These are phyloP conservation scores for Sphagnum fallax DNA, from an alignment of 228 moss, liverwort and hornwort genomes.

Conservation along the genomic window DNA sequence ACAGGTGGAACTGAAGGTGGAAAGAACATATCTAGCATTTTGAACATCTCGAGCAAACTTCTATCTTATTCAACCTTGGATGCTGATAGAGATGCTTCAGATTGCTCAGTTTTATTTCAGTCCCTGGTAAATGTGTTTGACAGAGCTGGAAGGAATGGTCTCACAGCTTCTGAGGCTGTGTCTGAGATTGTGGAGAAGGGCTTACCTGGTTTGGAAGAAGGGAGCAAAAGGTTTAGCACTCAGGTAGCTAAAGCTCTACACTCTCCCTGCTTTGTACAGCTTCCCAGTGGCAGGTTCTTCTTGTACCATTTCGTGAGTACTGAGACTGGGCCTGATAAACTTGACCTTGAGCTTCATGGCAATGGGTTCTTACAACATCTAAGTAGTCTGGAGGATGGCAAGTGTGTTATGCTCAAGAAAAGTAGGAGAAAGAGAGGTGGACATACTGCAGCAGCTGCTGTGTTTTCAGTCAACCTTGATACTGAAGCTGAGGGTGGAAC, in stretches of 20 bases:
- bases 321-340: slow-evolving; percentile 25
- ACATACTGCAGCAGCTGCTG: slow-evolving; percentile 8
- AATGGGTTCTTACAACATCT: not conserved
- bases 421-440: slow-evolving; percentile 12
- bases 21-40: too few species aligned
- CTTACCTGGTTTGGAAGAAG: slow-evolving; percentile 37
- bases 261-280: slow-evolving; percentile 25
- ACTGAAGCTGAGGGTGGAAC: not conserved
- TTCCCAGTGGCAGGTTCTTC: slow-evolving; percentile 39
- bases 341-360: not conserved
- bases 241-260: slow-evolving; percentile 41
- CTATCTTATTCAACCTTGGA: too few species aligned
- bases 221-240: slow-evolving; percentile 34
- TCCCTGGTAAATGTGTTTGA: slow-evolving; percentile 41
- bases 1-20: too few species aligned
- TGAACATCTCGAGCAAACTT: too few species aligned
- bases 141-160: slow-evolving; percentile 25
- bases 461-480: not conserved
- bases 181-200: slow-evolving; percentile 34
- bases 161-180: slow-evolving; percentile 41
- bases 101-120: slow-evolving; percentile 8
- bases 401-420: slow-evolving; percentile 6
- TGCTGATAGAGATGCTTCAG: too few species aligned
- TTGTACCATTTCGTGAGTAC: slow-evolving; percentile 32
- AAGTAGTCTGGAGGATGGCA: slow-evolving; percentile 9